Percentiles rank a stretch among this genome's conserved stretches.
These are phyloP conservation scores for Strombidium stylifer DNA, from an alignment of 73 alveolate genomes.

Conservation along the genomic window DNA sequence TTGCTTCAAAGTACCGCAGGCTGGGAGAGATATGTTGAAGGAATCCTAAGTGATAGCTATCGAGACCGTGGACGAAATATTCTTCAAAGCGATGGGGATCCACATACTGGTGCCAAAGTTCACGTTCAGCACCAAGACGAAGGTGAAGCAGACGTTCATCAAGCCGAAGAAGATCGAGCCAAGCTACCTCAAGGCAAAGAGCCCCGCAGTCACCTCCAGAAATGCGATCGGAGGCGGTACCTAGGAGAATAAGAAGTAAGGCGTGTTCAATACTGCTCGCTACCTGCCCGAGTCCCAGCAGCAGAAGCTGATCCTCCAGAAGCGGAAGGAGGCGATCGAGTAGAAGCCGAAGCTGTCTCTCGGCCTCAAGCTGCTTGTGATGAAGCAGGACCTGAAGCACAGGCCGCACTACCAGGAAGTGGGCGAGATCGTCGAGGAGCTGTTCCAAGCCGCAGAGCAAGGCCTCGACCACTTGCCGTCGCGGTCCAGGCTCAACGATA, in stretches of 20 bases:
- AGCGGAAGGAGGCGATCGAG: not conserved
- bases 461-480: conserved; percentile 24
- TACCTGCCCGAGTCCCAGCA: conserved; percentile 21
- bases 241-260: conserved; percentile 6
- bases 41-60: conserved; percentile 16
- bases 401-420: conserved; percentile 50
- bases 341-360: conserved; percentile 7
- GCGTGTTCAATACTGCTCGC: conserved; percentile 5
- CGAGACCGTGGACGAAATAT: conserved; percentile 10
- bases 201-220: conserved; percentile 13
- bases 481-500: conserved; percentile 29
- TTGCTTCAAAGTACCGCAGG: conserved; percentile 36
- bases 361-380: conserved; percentile 14
- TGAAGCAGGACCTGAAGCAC: conserved; percentile 9
- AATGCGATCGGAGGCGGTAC: conserved; percentile 7
- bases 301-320: not conserved
- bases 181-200: too few species aligned
- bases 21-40: conserved; percentile 27
- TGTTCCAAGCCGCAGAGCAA: conserved; percentile 43
- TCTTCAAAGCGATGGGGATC: conserved; percentile 15
- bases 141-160: conserved; percentile 48
- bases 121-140: conserved; percentile 6
- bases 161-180: conserved; percentile 20
- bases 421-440: conserved; percentile 55
- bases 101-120: conserved; percentile 53